Conservation (phyloP, 306 rosid genomes). For the Leucaena leucocephala region DNA sequence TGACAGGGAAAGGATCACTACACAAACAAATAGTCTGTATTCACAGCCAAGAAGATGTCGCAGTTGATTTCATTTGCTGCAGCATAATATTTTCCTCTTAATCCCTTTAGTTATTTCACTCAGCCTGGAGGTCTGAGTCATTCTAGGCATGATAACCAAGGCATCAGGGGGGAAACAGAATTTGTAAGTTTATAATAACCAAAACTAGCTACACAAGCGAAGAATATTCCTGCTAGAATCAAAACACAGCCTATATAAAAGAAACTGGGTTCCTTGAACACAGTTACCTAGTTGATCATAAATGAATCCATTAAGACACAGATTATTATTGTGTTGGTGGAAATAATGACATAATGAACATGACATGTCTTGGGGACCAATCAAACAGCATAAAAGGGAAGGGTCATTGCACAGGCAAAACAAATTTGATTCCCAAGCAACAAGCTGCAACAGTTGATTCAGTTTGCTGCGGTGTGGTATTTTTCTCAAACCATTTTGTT, state of each 20-base stretch:
- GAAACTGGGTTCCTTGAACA: slow-evolving; percentile 40
- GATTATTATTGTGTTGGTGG: slow-evolving; percentile 65
- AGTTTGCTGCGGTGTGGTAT: too few species aligned
- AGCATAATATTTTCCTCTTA: not conserved
- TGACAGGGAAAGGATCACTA: not conserved
- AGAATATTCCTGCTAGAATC: not conserved
- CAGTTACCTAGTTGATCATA: slow-evolving; percentile 43
- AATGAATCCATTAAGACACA: slow-evolving; percentile 57
- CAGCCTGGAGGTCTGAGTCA: not conserved
- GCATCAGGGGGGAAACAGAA: slow-evolving; percentile 8
- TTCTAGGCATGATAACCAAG: slow-evolving; percentile 20
- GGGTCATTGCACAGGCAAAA: not conserved
- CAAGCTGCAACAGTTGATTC: too few species aligned
- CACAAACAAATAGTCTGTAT: not conserved
- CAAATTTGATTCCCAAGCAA: not conserved
- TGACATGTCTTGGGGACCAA: slow-evolving; percentile 74
- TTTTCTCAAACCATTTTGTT: too few species aligned
- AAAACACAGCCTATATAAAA: slow-evolving; percentile 23
- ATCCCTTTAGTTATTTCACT: not conserved
- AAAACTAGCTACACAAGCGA: not conserved
- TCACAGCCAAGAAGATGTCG: slow-evolving; percentile 9
- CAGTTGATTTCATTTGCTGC: not conserved
- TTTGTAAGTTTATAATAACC: not conserved
- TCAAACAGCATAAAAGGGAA: slow-evolving; percentile 40
- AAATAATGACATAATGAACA: slow-evolving; percentile 46